Evolutionary conservation across 306 rosid species (phyloP).

Genomic region (Prunus dulcis): DNA sequence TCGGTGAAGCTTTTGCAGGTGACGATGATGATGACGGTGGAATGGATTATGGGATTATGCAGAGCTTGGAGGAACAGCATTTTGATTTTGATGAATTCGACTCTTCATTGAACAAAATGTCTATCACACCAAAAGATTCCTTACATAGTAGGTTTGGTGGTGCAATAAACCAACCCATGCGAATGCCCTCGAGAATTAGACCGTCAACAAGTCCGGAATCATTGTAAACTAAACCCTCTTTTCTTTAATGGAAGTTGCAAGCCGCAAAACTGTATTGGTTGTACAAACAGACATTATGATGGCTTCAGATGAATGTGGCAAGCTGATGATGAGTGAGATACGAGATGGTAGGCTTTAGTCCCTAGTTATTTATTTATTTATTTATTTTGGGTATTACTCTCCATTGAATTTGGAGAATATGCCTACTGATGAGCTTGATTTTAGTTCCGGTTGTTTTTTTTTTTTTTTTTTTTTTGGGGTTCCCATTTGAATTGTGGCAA

Average conservation of each 20-base stretch:
- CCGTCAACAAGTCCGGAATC: conserved; percentile 65
- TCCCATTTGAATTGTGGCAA: too few species aligned
- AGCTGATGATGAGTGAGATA: background rate
- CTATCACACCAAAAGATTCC: conserved; percentile 57
- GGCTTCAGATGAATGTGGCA: background rate
- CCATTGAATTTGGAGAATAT: too few species aligned
- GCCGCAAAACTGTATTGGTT: background rate
- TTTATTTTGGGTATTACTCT: background rate
- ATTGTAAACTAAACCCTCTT: conserved; percentile 1
- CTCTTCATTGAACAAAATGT: conserved; percentile 50
- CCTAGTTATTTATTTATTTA: background rate
- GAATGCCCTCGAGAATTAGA: conserved; percentile 58
- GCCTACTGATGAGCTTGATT: too few species aligned
- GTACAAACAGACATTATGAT: conserved; percentile 1
- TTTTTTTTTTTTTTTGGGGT: too few species aligned
- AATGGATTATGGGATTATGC: conserved; percentile 36
- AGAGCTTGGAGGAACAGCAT: conserved; percentile 28
- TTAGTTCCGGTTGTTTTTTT: too few species aligned
- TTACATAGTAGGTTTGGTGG: conserved; percentile 8
- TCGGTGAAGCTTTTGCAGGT: conserved; percentile 7
- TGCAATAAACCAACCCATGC: background rate
- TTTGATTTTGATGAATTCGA: conserved; percentile 37
- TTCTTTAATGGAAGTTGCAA: background rate
- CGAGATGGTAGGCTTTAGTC: background rate
- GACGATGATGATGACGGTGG: conserved; percentile 18